Percentiles rank a stretch among this genome's conserved stretches.
Conservation (phyloP, 768 basidiomycete genomes). For the Tylopilus subfusipes region DNA sequence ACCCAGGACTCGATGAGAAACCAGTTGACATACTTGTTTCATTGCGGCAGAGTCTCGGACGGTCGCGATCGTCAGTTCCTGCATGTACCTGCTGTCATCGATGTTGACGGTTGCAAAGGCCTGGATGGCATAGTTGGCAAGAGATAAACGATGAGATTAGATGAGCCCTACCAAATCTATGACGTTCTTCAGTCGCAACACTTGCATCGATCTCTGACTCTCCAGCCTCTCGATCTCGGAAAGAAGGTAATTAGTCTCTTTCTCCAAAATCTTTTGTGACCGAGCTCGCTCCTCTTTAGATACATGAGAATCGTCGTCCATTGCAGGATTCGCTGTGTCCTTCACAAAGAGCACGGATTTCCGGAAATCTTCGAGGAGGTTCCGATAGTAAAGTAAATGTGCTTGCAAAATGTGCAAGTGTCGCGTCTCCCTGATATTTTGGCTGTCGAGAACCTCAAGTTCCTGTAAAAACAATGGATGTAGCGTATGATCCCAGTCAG, state of each 20-base stretch:
- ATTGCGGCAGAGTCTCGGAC: slow-evolving; percentile 41
- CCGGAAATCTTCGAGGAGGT: slow-evolving; percentile 50
- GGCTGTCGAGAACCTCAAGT: slow-evolving; percentile 38
- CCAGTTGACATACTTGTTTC: slow-evolving; percentile 26
- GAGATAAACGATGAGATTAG: not conserved
- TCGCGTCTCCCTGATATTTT: slow-evolving; percentile 44
- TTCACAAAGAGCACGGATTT: slow-evolving; percentile 50
- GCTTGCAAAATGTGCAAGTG: slow-evolving; percentile 57
- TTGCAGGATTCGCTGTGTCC: slow-evolving; percentile 46
- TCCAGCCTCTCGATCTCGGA: slow-evolving; percentile 50
- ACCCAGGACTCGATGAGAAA: not conserved
- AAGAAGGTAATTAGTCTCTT: slow-evolving; percentile 46
- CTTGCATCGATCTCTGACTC: slow-evolving; percentile 28
- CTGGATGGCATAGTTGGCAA: slow-evolving; percentile 26
- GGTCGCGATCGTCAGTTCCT: slow-evolving; percentile 45
- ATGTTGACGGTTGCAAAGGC: slow-evolving; percentile 61
- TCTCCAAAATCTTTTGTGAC: slow-evolving; percentile 38
- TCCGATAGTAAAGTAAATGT: slow-evolving; percentile 53
- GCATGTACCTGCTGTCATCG: slow-evolving; percentile 50
- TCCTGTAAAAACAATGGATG: slow-evolving; percentile 35
- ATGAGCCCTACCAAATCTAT: slow-evolving; percentile 30
- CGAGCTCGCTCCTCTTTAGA: slow-evolving; percentile 2
- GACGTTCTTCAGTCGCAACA: slow-evolving; percentile 30
- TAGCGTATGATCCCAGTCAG: not conserved
- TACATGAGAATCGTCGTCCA: slow-evolving; percentile 33